A percentile compares a stretch with the other conserved stretches of the same genome.
Evolutionary conservation across 805 yeast species (phyloP).

Genomic region (Candida nonsorbophila): DNA sequence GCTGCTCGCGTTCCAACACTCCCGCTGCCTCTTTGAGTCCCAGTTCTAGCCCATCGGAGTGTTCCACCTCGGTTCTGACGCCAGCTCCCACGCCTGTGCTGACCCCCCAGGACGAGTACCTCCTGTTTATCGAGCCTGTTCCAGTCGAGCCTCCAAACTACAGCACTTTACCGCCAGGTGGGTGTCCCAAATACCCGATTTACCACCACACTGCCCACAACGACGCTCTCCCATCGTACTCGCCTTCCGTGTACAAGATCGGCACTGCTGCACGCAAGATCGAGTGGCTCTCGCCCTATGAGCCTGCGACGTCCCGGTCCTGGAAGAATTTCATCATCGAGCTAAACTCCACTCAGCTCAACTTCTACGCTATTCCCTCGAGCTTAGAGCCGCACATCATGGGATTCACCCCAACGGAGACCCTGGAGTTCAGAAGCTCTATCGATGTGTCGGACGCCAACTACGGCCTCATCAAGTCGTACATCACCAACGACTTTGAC

Average conservation of each 20-base stretch:
- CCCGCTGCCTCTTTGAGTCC: constrained; percentile 1
- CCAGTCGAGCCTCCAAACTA: constrained; percentile 37
- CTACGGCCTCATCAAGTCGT: constrained; percentile 9
- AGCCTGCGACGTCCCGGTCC: constrained; percentile 55
- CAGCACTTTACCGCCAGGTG: constrained; percentile 36
- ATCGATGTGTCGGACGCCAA: no score
- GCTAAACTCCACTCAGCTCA: constrained; percentile 81
- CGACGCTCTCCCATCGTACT: constrained; percentile 57
- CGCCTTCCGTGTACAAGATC: constrained; percentile 58
- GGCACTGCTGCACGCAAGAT: constrained; percentile 58
- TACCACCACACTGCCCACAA: constrained; percentile 4
- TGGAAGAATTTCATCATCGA: constrained; percentile 73
- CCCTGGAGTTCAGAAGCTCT: constrained; percentile 3
- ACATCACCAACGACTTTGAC: constrained; percentile 19
- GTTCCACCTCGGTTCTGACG: constrained; percentile 3
- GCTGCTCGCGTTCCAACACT: constrained; percentile 1
- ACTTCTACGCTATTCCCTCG: constrained; percentile 47
- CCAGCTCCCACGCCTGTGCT: constrained; percentile 2
- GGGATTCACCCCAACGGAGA: constrained; percentile 7
- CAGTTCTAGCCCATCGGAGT: constrained; percentile 2
- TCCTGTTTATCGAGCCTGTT: constrained; percentile 30
- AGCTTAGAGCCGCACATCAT: constrained; percentile 22
- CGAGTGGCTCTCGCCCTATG: constrained; percentile 79
- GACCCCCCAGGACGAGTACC: constrained; percentile 15
- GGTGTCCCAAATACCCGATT: constrained; percentile 36